Evolutionary conservation across 805 yeast genomes (phyloP).

Genomic region (Metschnikowia cubensis): DNA sequence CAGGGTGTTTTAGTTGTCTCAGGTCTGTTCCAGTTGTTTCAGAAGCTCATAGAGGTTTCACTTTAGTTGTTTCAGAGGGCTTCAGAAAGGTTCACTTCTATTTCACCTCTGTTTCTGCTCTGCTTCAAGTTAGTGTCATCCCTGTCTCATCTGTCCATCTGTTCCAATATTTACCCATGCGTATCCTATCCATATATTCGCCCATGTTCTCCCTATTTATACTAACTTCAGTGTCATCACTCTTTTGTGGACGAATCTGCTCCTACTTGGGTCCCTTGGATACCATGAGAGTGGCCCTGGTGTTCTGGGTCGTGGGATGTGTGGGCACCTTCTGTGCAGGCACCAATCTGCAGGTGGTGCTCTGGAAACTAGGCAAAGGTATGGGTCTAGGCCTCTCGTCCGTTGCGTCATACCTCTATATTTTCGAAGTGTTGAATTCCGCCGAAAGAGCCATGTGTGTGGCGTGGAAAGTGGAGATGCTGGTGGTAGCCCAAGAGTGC

Average conservation of each 20-base stretch:
- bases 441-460: constrained; percentile 19
- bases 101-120: too few relatives aligned
- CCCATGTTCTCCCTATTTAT: too few relatives aligned
- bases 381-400: constrained; percentile 29
- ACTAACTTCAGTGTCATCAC: constrained; percentile 29
- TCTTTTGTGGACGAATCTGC: constrained; percentile 26
- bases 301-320: constrained; percentile 29
- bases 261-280: constrained; percentile 27
- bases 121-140: neutral
- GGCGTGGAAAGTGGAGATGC: constrained; percentile 5
- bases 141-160: neutral
- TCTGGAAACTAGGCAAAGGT: constrained; percentile 31
- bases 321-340: constrained; percentile 23
- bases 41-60: too few relatives aligned
- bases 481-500: constrained; percentile 7
- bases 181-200: too few relatives aligned
- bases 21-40: too few relatives aligned
- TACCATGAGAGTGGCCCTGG: constrained; percentile 21
- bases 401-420: constrained; percentile 30
- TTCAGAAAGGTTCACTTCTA: too few relatives aligned
- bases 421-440: constrained; percentile 26
- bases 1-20: too few relatives aligned
- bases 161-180: neutral
- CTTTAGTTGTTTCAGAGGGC: too few relatives aligned
- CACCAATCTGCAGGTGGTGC: constrained; percentile 22